These are phyloP conservation scores for Mycena rosella DNA, from an alignment of 768 basidiomycete genomes.

Conservation along the genomic window DNA sequence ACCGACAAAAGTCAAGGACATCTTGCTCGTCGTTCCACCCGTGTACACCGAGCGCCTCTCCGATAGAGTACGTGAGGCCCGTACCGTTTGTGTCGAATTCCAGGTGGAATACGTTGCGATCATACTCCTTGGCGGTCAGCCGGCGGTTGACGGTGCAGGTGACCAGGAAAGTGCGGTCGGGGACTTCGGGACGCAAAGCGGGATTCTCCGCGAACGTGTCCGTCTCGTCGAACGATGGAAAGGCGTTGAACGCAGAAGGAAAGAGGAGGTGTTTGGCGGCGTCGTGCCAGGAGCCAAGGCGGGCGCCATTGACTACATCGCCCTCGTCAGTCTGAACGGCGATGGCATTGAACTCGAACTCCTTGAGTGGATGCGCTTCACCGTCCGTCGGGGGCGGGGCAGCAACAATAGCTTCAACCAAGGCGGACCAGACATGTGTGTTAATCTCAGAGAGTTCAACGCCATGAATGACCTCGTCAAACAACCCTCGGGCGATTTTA, in stretches of 20 bases:
- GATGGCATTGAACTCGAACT: constrained; percentile 82
- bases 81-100: constrained; percentile 95
- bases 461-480: constrained; percentile 61
- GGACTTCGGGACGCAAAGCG: constrained; percentile 84
- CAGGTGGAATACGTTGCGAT: constrained; percentile 98
- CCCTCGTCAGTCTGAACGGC: constrained; percentile 71
- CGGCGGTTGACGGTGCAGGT: constrained; percentile 95
- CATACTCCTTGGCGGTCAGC: constrained; percentile 94
- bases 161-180: constrained; percentile 93
- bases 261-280: constrained; percentile 92
- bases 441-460: constrained; percentile 66
- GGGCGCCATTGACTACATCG: constrained; percentile 71
- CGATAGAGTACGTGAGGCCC: constrained; percentile 94
- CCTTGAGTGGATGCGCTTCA: constrained; percentile 56
- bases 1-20: constrained; percentile 88
- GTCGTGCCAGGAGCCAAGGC: constrained; percentile 82
- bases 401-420: constrained; percentile 67
- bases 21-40: constrained; percentile 97
- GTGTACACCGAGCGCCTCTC: constrained; percentile 96
- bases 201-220: constrained; percentile 71
- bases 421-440: constrained; percentile 72
- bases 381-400: constrained; percentile 42
- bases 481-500: constrained; percentile 61
- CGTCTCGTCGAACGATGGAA: constrained; percentile 52
- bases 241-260: constrained; percentile 77